phyloP scores from a whole-genome alignment of 192 early-diverging fungal genomes.

The Umbelopsis ramanniana region DNA sequence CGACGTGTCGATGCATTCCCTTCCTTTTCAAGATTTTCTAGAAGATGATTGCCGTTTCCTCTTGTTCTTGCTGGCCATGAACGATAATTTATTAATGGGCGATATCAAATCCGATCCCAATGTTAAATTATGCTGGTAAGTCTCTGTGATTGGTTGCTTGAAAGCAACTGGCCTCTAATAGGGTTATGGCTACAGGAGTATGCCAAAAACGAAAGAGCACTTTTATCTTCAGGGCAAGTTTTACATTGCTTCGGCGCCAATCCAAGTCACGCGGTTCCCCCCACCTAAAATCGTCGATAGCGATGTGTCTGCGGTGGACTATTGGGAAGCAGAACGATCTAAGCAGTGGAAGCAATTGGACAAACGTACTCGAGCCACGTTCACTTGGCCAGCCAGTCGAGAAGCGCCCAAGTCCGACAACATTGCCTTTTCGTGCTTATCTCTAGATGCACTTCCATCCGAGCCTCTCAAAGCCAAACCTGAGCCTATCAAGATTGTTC shows the following conservation, averaged over 20 bases:
- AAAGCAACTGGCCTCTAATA: not conserved
- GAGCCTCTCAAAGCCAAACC: slow-evolving; percentile 33
- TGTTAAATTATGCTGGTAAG: slow-evolving; percentile 70
- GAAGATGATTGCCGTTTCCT: slow-evolving; percentile 63
- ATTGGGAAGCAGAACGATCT: slow-evolving; percentile 69
- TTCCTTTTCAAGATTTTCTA: slow-evolving; percentile 73
- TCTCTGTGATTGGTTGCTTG: not conserved
- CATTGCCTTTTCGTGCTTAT: slow-evolving; percentile 61
- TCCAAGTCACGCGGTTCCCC: slow-evolving; percentile 66
- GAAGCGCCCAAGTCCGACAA: slow-evolving; percentile 51
- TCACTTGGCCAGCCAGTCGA: slow-evolving; percentile 71
- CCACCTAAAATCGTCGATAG: slow-evolving; percentile 53
- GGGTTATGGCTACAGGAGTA: slow-evolving; percentile 50
- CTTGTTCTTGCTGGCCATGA: slow-evolving; percentile 66
- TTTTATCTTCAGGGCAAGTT: slow-evolving; percentile 71
- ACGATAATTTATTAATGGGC: slow-evolving; percentile 70
- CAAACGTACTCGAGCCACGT: slow-evolving; percentile 62
- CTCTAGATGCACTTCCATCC: slow-evolving; percentile 50
- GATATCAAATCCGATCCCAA: slow-evolving; percentile 68
- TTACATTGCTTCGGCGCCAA: slow-evolving; percentile 72
- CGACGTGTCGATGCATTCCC: slow-evolving; percentile 56
- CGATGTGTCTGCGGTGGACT: slow-evolving; percentile 51
- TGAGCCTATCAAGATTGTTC: slow-evolving; percentile 57
- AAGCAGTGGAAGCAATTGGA: slow-evolving; percentile 62
- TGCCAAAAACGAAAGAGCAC: slow-evolving; percentile 71